Evolutionary conservation across 23 red algal genomes (phyloP).

Genomic region (Gracilaria vermiculophylla): DNA sequence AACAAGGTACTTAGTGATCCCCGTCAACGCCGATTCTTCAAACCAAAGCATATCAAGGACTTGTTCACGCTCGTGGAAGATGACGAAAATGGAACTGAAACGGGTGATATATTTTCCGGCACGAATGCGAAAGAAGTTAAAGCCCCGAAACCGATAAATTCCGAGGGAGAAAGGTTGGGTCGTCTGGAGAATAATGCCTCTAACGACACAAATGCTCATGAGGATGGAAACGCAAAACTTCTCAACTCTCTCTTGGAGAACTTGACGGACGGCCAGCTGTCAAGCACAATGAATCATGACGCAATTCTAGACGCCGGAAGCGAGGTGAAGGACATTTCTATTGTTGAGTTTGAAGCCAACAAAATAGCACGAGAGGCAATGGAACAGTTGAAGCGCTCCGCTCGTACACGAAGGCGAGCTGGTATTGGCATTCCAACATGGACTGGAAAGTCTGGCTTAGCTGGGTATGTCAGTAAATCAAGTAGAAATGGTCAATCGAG

Average conservation of each 20-base stretch:
- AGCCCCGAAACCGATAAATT: neutral
- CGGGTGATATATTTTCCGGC: conserved; percentile 88
- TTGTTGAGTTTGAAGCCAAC: conserved; percentile 84
- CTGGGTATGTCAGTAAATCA: conserved; percentile 42
- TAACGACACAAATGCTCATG: neutral
- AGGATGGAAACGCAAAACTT: conserved; percentile 68
- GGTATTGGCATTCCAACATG: conserved; percentile 72
- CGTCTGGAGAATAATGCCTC: neutral
- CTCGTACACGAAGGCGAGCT: conserved; percentile 29
- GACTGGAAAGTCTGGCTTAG: conserved; percentile 78
- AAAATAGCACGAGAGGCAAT: conserved; percentile 66
- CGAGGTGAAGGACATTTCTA: conserved; percentile 37
- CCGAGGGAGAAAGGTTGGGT: neutral
- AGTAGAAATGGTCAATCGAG: conserved; percentile 5
- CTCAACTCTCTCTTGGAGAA: conserved; percentile 74
- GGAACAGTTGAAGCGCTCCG: conserved; percentile 69
- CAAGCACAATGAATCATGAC: conserved; percentile 93
- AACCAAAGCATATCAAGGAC: conserved; percentile 86
- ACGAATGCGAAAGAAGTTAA: conserved; percentile 67
- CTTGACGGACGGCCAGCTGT: conserved; percentile 38
- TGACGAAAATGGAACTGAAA: conserved; percentile 88
- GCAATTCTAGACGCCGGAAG: conserved; percentile 64
- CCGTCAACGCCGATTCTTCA: conserved; percentile 89
- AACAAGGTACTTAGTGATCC: conserved; percentile 96
- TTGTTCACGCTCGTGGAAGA: conserved; percentile 86